Percentiles rank a stretch among this genome's conserved stretches.
phyloP scores from a whole-genome alignment of 2,329 filamentous ascomycete species.

The Alternaria triticimaculans region DNA sequence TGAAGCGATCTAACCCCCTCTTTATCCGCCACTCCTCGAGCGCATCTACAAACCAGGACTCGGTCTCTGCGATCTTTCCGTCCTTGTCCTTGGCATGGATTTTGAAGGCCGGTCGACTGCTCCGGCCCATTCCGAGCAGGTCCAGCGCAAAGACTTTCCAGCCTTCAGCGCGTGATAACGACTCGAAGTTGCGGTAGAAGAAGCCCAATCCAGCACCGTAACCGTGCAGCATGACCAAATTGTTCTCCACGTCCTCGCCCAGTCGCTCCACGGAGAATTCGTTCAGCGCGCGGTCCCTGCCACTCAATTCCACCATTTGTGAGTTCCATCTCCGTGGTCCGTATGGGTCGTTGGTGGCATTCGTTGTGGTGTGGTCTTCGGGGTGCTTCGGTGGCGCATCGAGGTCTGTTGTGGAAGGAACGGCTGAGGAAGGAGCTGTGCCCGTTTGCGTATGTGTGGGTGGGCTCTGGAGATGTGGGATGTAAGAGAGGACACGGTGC shows the following conservation, averaged over 20 bases:
- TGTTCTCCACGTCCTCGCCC: constrained; percentile 80
- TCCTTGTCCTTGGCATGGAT: constrained; percentile 82
- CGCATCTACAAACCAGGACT: constrained; percentile 95
- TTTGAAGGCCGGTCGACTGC: constrained; percentile 80
- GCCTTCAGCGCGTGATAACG: constrained; percentile 75
- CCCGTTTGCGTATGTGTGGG: constrained; percentile 72
- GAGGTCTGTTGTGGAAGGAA: constrained; percentile 51
- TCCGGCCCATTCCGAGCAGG: constrained; percentile 93
- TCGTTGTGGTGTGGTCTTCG: constrained; percentile 56
- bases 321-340: constrained; percentile 87
- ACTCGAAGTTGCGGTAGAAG: constrained; percentile 98
- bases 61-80: constrained; percentile 84
- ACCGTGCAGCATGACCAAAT: constrained; percentile 93
- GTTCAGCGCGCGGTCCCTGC: constrained; percentile 86
- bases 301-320: constrained; percentile 80
- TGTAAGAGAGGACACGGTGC: constrained; percentile 82
- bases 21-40: constrained; percentile 94
- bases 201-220: constrained; percentile 96
- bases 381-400: constrained; percentile 42
- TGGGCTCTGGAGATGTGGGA: constrained; percentile 80
- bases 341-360: constrained; percentile 70
- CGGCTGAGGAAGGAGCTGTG: constrained; percentile 55
- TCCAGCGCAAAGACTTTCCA: constrained; percentile 96
- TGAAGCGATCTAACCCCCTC: constrained; percentile 90
- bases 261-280: constrained; percentile 90